phyloP scores from a whole-genome alignment of 75 land plant species.

The Picea glauca region DNA sequence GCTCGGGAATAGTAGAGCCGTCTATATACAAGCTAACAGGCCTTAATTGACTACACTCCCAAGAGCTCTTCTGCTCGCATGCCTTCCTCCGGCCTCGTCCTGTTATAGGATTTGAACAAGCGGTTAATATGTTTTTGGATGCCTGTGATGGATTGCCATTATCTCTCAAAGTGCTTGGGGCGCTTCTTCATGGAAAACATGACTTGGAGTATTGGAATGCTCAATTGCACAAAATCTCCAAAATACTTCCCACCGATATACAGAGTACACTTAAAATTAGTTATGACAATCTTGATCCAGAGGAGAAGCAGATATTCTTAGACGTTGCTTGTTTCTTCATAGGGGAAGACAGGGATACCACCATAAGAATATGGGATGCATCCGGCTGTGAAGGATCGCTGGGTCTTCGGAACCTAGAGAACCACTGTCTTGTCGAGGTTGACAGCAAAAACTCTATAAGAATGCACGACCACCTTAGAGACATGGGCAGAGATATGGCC shows the following conservation, averaged over 20 bases:
- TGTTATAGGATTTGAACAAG: background rate
- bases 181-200: background rate
- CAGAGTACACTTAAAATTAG: background rate
- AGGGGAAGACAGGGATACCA: background rate
- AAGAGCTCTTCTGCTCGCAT: background rate
- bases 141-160: background rate
- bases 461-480: slow-evolving; percentile 1
- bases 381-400: background rate
- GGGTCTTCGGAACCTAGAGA: background rate
- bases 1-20: no score
- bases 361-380: background rate
- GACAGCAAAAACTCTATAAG: background rate
- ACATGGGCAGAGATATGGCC: background rate
- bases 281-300: background rate
- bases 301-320: background rate
- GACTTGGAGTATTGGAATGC: background rate
- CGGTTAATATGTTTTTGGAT: background rate
- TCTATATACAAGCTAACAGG: no score
- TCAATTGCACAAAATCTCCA: background rate
- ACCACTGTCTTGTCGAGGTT: background rate
- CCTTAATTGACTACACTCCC: background rate
- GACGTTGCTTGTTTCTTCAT: background rate
- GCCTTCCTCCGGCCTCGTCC: background rate
- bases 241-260: background rate
- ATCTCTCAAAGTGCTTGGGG: background rate